These are phyloP conservation scores for Thelonectria rubi DNA, from an alignment of 2,329 filamentous ascomycete genomes.

Conservation along the genomic window DNA sequence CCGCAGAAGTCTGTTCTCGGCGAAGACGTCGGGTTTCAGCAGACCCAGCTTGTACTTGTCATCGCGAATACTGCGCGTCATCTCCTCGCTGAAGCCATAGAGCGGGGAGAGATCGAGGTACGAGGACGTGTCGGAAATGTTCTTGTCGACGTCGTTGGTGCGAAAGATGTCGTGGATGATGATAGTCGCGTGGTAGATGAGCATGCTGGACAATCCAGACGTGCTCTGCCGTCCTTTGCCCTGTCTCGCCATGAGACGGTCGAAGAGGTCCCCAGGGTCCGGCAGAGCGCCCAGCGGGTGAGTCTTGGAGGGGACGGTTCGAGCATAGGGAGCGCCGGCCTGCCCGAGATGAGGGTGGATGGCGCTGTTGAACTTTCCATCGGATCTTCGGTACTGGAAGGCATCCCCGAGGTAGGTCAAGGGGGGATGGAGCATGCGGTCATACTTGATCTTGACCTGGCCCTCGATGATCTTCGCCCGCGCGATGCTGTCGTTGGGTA, in stretches of 20 bases:
- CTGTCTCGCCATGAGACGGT: constrained; percentile 69
- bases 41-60: constrained; percentile 55
- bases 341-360: constrained; percentile 70
- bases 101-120: constrained; percentile 79
- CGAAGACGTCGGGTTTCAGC: constrained; percentile 76
- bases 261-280: constrained; percentile 74
- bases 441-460: neutral
- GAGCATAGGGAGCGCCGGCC: constrained; percentile 73
- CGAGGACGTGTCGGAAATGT: constrained; percentile 73
- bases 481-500: no score
- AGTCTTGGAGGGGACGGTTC: constrained; percentile 66
- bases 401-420: neutral
- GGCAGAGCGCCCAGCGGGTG: constrained; percentile 69
- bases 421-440: neutral
- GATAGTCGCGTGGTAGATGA: constrained; percentile 79
- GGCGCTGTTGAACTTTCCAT: constrained; percentile 63
- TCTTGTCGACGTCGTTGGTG: constrained; percentile 66
- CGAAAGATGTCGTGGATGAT: constrained; percentile 51
- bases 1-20: constrained; percentile 69
- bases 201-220: constrained; percentile 76
- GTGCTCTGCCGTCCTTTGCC: constrained; percentile 67
- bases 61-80: constrained; percentile 70
- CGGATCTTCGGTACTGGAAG: constrained; percentile 46
- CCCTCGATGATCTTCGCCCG: no score
- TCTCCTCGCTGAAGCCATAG: constrained; percentile 72